A percentile compares a stretch with the other conserved stretches of the same genome.
phyloP scores from a whole-genome alignment of 139 green algal species.

The Chlamydomonas schloesseri region DNA sequence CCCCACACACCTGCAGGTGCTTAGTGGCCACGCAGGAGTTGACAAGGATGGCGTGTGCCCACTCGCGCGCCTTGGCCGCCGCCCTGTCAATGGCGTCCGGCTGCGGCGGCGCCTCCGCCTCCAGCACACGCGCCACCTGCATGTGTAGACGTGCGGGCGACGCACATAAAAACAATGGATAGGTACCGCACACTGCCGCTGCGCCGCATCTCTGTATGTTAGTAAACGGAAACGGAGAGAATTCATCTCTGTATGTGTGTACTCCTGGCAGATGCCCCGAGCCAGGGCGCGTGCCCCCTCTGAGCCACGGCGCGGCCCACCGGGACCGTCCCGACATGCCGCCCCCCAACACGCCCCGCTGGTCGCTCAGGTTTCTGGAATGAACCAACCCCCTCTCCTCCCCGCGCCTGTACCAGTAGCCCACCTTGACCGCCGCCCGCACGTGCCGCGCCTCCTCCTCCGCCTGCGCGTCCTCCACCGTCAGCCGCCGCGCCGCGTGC shows the following conservation, averaged over 20 bases:
- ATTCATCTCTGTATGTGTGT: no score
- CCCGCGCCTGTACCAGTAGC: neutral
- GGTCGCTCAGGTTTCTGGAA: no score
- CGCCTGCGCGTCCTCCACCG: neutral
- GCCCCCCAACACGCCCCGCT: neutral
- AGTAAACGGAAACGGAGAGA: no score
- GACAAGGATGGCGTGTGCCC: slow-evolving; percentile 30
- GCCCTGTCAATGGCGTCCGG: slow-evolving; percentile 26
- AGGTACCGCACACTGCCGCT: no score
- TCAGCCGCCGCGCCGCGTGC: slow-evolving; percentile 2
- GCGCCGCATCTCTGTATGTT: no score
- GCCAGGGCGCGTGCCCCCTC: no score
- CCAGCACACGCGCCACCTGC: neutral
- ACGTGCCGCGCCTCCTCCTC: neutral
- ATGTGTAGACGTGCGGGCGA: no score
- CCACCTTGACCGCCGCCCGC: neutral
- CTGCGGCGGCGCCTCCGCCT: neutral
- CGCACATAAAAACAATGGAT: no score
- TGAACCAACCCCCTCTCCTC: neutral
- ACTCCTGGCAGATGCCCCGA: no score
- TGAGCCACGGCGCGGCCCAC: no score
- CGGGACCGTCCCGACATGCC: neutral
- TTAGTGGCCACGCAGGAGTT: slow-evolving; percentile 20
- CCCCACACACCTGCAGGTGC: neutral
- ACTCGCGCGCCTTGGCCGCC: slow-evolving; percentile 18